Conservation (phyloP, 2,329 filamentous ascomycete species). For the Clonostachys rhizophaga region DNA sequence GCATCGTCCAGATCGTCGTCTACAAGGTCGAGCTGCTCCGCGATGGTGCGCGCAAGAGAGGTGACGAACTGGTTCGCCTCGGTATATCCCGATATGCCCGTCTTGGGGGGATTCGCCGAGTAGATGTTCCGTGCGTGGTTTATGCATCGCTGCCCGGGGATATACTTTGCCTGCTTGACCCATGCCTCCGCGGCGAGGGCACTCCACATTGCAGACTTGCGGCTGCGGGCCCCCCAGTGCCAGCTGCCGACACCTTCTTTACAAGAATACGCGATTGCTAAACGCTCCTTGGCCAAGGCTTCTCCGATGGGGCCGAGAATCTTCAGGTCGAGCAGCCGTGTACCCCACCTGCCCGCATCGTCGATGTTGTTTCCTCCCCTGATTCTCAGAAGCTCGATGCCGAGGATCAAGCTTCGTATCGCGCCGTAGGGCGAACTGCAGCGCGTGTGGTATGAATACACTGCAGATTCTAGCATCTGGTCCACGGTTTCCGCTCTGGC, state of each 20-base stretch:
- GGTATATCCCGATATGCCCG: conserved; percentile 46
- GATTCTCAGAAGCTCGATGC: conserved; percentile 76
- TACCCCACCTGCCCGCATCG: conserved; percentile 82
- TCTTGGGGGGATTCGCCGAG: conserved; percentile 38
- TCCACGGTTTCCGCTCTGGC: conserved; percentile 77
- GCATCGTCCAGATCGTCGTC: too few relatives aligned
- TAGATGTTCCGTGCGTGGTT: conserved; percentile 61
- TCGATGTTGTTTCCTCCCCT: conserved; percentile 78
- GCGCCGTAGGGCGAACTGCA: conserved; percentile 78
- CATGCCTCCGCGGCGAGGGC: conserved; percentile 80
- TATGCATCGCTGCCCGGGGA: conserved; percentile 74
- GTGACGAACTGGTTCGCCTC: conserved; percentile 47
- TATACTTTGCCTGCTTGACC: conserved; percentile 70
- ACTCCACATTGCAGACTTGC: conserved; percentile 89
- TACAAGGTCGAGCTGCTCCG: conserved; percentile 6
- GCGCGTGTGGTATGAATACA: conserved; percentile 87
- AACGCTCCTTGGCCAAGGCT: conserved; percentile 78
- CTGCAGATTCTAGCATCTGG: conserved; percentile 82
- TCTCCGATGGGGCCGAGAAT: conserved; percentile 73
- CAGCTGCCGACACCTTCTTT: conserved; percentile 64
- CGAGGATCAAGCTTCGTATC: conserved; percentile 69
- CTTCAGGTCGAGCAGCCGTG: conserved; percentile 72
- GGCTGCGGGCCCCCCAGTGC: conserved; percentile 64
- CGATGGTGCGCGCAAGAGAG: conserved; percentile 40
- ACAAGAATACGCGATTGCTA: conserved; percentile 78